Conservation (phyloP, 2,329 filamentous ascomycete genomes). For the Cladobotryum protrusum region DNA sequence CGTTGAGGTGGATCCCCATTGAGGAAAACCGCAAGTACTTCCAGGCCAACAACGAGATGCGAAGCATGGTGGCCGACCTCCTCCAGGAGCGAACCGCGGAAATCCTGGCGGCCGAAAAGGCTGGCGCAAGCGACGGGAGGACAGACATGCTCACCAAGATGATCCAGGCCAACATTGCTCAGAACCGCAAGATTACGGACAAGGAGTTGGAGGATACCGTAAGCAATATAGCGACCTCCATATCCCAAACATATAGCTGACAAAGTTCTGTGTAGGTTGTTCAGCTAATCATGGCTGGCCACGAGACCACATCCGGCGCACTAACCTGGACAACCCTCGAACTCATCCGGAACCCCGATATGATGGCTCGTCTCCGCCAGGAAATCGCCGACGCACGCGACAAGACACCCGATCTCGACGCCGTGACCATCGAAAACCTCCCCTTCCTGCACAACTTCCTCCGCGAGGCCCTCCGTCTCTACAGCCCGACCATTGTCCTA, state of each 20-base stretch:
- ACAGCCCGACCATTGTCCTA: conserved; percentile 26
- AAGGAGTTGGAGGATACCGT: neutral
- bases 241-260: neutral
- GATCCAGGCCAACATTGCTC: neutral
- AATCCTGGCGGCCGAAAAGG: neutral
- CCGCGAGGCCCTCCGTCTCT: conserved; percentile 39
- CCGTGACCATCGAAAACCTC: conserved; percentile 16
- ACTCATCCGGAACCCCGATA: conserved; percentile 27
- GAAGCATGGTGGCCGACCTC: neutral
- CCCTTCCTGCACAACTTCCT: conserved; percentile 41
- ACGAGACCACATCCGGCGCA: conserved; percentile 37
- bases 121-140: neutral
- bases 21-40: neutral
- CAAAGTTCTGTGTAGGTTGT: neutral
- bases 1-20: conserved; percentile 10
- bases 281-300: conserved; percentile 33
- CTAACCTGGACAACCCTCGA: conserved; percentile 37
- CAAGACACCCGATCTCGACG: neutral
- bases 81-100: neutral
- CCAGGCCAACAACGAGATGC: neutral
- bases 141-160: neutral
- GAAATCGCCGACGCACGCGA: conserved; percentile 25
- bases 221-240: neutral
- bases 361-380: conserved; percentile 32
- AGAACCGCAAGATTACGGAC: neutral